Base-by-base conservation (phyloP, 164 flowering plant species). In the Dillenia turbinata region DNA sequence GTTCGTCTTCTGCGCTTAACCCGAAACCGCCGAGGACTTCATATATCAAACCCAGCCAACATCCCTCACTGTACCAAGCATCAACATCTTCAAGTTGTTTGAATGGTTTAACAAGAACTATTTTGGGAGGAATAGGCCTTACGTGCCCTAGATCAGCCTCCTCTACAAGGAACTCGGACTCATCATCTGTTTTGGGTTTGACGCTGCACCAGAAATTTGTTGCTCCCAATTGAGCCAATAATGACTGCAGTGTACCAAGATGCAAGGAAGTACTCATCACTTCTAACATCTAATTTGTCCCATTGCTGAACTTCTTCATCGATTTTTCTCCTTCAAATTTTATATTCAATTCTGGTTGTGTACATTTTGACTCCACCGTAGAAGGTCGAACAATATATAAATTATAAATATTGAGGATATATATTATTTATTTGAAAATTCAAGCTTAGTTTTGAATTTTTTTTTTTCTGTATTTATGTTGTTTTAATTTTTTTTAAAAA, bases 41-140 rank as follows among this genome's bases (percentile, higher is more conserved):
- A 8, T 56, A 50, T 15, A 77, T 60, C 10, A 57, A 47, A 19
- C 80, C 75, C 54, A 54, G 59, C 80, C 80, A 77, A 77, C 80
- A 77, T 19, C 80, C 80, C 55, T 69, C 75, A 56, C 66, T 70
- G 54, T 65, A 66, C 71, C 68, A 73, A 16, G 75, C 80, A 62
- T 73, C 77, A 47, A 77, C 80, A 54, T 55, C 72, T 46, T 77
- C 73, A 26, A 62, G 54, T 43, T 48, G 51, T 44, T 59, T 49
- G 49, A 51, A 73, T 3, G 22, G 45, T 15, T 54, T 57, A 19
- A 44, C 49, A 13, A 3, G 33, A 26, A 26, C 33, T 3, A 26
- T 26, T 26, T 44, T 44, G 24, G 80, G 77, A 12, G 80, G 75
- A 22, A 15, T 51, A 33, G 80, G 75, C 71, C 77, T 70, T 12